Percentiles rank a stretch among this genome's conserved stretches.
These are phyloP conservation scores for Arxiozyma telluris DNA, from an alignment of 1,139 yeast species.

Conservation along the genomic window DNA sequence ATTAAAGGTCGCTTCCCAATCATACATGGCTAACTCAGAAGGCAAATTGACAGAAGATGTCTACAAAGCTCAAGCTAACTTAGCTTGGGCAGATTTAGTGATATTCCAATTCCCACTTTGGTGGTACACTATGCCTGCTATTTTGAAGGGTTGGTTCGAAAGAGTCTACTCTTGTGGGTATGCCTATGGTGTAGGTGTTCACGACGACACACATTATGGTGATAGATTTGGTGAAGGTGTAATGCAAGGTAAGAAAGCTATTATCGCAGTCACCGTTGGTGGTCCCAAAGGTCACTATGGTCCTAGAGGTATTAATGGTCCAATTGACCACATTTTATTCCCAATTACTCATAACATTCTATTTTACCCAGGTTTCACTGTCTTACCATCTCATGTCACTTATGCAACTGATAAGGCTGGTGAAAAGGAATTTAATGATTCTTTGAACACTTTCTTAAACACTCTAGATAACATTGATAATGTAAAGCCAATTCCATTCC, in stretches of 20 bases:
- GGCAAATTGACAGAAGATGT: conserved; percentile 10
- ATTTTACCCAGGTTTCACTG: conserved; percentile 18
- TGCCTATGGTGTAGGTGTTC: conserved; percentile 16
- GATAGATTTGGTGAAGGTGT: conserved; percentile 19
- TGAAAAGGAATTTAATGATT: conserved; percentile 7
- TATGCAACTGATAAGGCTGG: conserved; percentile 10
- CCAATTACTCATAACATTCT: conserved; percentile 22
- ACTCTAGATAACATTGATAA: conserved; percentile 9
- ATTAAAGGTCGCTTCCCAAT: conserved; percentile 12
- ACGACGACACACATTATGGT: conserved; percentile 9
- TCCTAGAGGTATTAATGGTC: conserved; percentile 20
- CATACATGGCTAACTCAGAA: conserved; percentile 10
- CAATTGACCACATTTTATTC: conserved; percentile 19
- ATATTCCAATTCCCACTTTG: conserved; percentile 22
- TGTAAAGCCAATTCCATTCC: conserved; percentile 13
- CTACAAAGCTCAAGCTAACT: conserved; percentile 9
- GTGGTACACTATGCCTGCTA: conserved; percentile 26
- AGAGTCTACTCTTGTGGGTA: conserved; percentile 19
- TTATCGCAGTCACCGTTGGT: conserved; percentile 17
- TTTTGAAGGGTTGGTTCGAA: conserved; percentile 26
- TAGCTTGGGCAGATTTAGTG: conserved; percentile 25
- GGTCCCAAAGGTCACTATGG: conserved; percentile 13
- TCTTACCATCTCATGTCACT: conserved; percentile 17
- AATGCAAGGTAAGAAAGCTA: conserved; percentile 19
- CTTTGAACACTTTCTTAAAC: conserved; percentile 6